Percentiles rank a stretch among this genome's conserved stretches.
phyloP scores from a whole-genome alignment of 176 grass and related monocot genomes.

The Phoenix roebelenii region DNA sequence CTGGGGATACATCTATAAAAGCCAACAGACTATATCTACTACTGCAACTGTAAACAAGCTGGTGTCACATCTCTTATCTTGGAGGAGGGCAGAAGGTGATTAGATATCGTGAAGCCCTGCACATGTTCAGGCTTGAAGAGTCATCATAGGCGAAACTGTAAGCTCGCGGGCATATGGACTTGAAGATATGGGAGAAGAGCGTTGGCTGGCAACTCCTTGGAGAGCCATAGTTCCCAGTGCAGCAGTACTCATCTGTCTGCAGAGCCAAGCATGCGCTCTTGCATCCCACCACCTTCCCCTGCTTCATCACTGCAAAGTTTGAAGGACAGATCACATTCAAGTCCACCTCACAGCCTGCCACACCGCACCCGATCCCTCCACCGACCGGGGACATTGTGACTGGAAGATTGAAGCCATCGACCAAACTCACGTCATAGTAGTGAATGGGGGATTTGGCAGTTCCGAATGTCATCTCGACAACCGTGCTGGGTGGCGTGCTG shows the following conservation, averaged over 20 bases:
- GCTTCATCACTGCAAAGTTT: conserved; percentile 49
- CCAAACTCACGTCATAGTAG: conserved; percentile 72
- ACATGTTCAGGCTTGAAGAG: conserved; percentile 53
- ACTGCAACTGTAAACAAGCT: not conserved
- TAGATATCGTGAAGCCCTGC: conserved; percentile 68
- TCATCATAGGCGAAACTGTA: conserved; percentile 91
- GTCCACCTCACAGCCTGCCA: conserved; percentile 51
- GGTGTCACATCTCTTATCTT: not conserved
- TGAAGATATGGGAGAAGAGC: conserved; percentile 78
- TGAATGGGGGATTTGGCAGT: conserved; percentile 41
- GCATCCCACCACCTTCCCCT: conserved; percentile 57
- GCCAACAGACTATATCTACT: not conserved
- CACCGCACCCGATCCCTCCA: conserved; percentile 61
- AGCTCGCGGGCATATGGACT: conserved; percentile 72
- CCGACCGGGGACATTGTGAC: conserved; percentile 65
- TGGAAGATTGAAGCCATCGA: conserved; percentile 81
- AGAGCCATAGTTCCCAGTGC: conserved; percentile 53
- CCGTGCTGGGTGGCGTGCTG: conserved; percentile 23
- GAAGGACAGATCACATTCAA: conserved; percentile 78
- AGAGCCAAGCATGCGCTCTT: conserved; percentile 73
- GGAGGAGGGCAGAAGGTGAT: conserved; percentile 82
- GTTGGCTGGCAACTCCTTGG: conserved; percentile 51
- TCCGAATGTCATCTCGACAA: conserved; percentile 87
- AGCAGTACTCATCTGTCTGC: conserved; percentile 63
- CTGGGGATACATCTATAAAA: too few species aligned